Conservation (phyloP, 345 rosid genomes). For the Litchi chinensis region DNA sequence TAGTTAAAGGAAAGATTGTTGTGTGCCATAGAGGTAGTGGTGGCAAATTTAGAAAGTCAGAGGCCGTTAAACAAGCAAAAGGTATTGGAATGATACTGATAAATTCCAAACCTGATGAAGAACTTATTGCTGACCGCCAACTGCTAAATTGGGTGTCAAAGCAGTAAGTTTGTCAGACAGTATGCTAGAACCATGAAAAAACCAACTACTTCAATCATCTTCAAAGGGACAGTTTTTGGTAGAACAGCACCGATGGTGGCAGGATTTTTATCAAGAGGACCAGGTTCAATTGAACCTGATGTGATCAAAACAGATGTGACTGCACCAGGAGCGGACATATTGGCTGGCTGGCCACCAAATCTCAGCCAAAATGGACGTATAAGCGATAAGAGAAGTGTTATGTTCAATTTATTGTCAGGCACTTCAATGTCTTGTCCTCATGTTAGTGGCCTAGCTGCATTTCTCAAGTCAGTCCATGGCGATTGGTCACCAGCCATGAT, state of each 20-base stretch:
- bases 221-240: slow-evolving; percentile 58
- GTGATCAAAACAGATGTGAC: slow-evolving; percentile 49
- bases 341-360: slow-evolving; percentile 76
- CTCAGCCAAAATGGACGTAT: slow-evolving; percentile 42
- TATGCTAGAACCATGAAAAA: slow-evolving; percentile 41
- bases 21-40: slow-evolving; percentile 32
- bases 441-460: slow-evolving; percentile 68
- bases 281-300: slow-evolving; percentile 4
- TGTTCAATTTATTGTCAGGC: slow-evolving; percentile 73
- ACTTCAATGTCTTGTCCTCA: slow-evolving; percentile 68
- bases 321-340: slow-evolving; percentile 48
- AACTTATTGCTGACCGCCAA: slow-evolving; percentile 63
- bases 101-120: slow-evolving; percentile 49
- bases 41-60: slow-evolving; percentile 27
- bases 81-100: slow-evolving; percentile 69
- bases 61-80: slow-evolving; percentile 49
- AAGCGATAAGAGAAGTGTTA: slow-evolving; percentile 57
- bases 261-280: slow-evolving; percentile 76
- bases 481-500: slow-evolving; percentile 85
- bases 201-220: slow-evolving; percentile 55
- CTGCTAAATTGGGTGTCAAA: slow-evolving; percentile 46
- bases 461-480: slow-evolving; percentile 59
- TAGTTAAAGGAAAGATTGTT: slow-evolving; percentile 45
- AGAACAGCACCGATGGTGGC: slow-evolving; percentile 64
- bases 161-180: slow-evolving; percentile 37